phyloP scores from a whole-genome alignment of 345 rosid species.

The Euphorbia tirucalli region DNA sequence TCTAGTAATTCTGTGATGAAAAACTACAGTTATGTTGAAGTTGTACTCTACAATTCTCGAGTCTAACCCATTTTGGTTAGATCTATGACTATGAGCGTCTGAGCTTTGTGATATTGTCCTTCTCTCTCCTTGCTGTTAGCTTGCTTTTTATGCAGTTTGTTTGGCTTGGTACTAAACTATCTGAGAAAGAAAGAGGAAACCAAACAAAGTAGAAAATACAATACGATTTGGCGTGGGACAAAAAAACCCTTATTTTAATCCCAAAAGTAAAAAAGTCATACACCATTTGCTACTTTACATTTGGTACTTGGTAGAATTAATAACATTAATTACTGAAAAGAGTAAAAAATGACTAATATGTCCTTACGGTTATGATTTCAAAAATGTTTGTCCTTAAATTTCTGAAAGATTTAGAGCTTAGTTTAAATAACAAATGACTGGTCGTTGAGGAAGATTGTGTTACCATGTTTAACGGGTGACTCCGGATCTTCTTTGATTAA shows the following conservation, averaged over 20 bases:
- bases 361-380: conserved; percentile 11
- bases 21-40: conserved; percentile 5
- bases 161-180: neutral
- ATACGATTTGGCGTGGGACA: neutral
- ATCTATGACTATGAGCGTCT: conserved; percentile 20
- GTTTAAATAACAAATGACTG: neutral
- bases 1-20: neutral
- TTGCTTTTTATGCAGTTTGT: conserved; percentile 25
- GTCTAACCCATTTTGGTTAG: conserved; percentile 39
- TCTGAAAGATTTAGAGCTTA: neutral
- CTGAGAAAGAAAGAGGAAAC: conserved; percentile 3
- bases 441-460: neutral
- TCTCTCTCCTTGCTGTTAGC: conserved; percentile 23
- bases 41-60: neutral
- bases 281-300: neutral
- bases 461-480: neutral
- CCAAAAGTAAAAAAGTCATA: neutral
- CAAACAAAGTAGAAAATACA: neutral
- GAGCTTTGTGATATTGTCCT: neutral
- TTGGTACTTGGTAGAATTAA: neutral
- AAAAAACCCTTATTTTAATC: neutral
- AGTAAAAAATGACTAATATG: conserved; percentile 20
- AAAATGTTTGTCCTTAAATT: conserved; percentile 11
- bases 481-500: neutral
- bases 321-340: neutral